phyloP scores from a whole-genome alignment of 2,329 filamentous ascomycete genomes.

The Aspergillus sp. region DNA sequence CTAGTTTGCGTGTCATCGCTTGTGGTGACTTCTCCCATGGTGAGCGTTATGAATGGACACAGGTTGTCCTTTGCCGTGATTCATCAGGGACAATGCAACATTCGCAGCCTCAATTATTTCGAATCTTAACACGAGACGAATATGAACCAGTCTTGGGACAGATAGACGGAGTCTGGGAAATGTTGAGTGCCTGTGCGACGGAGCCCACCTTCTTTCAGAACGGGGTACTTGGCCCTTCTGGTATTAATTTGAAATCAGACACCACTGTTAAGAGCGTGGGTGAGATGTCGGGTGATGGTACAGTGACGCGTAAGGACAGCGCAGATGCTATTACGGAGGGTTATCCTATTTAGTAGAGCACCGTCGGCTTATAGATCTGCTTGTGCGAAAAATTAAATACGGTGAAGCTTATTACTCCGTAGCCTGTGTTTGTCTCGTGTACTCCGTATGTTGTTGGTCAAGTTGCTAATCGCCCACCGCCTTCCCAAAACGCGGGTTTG shows the following conservation, averaged over 20 bases:
- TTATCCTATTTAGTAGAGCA: no score
- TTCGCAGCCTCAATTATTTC: background rate
- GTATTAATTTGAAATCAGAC: no score
- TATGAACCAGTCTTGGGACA: background rate
- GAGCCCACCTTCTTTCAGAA: background rate
- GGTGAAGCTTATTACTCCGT: no score
- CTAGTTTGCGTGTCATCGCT: background rate
- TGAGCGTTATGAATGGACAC: background rate
- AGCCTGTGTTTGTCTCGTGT: no score
- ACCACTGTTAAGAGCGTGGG: no score
- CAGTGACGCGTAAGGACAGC: no score
- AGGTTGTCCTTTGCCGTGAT: background rate
- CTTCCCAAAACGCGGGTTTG: constrained; percentile 31
- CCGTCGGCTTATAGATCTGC: no score
- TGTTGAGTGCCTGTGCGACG: background rate
- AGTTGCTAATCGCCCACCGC: constrained; percentile 6
- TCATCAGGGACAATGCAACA: background rate
- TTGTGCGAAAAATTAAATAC: no score
- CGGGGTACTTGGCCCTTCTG: no score
- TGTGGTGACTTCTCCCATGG: background rate
- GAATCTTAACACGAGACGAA: background rate
- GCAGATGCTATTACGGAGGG: no score
- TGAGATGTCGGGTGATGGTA: no score
- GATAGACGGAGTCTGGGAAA: background rate
- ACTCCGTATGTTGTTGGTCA: background rate